Evolutionary conservation across 345 rosid genomes (phyloP).

Genomic region (Trapa incisa): DNA sequence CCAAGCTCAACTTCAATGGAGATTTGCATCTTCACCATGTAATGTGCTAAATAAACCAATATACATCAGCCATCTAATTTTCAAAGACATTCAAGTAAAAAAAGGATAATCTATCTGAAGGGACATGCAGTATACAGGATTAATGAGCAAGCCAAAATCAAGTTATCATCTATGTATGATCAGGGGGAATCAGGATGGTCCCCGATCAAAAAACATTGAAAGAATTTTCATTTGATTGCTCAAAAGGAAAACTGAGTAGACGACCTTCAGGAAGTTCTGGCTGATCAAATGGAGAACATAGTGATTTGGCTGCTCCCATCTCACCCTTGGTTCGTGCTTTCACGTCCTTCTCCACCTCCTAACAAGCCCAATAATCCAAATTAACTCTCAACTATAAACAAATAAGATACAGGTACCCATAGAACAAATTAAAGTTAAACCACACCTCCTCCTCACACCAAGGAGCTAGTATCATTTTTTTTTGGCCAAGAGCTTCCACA

Average conservation of each 20-base stretch:
- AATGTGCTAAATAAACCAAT: no score
- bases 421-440: background rate
- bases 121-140: no score
- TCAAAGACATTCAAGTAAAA: no score
- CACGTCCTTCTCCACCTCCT: constrained; percentile 92
- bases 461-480: constrained; percentile 88
- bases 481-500: constrained; percentile 50
- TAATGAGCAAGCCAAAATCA: no score
- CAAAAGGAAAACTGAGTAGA: no score
- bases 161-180: no score
- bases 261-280: constrained; percentile 74
- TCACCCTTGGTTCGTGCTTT: constrained; percentile 83
- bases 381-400: background rate
- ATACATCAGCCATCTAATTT: no score
- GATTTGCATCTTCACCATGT: background rate
- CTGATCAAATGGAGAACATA: constrained; percentile 92
- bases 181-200: no score
- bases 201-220: no score
- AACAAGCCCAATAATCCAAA: background rate
- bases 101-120: no score
- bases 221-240: no score
- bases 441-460: constrained; percentile 94
- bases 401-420: background rate
- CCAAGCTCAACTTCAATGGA: background rate
- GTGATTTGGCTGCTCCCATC: constrained; percentile 85